Evolutionary conservation across 2,329 filamentous ascomycete genomes (phyloP), one percentile per base, ranked within the genome.

Genomic region (Exophiala oligosperma): DNA sequence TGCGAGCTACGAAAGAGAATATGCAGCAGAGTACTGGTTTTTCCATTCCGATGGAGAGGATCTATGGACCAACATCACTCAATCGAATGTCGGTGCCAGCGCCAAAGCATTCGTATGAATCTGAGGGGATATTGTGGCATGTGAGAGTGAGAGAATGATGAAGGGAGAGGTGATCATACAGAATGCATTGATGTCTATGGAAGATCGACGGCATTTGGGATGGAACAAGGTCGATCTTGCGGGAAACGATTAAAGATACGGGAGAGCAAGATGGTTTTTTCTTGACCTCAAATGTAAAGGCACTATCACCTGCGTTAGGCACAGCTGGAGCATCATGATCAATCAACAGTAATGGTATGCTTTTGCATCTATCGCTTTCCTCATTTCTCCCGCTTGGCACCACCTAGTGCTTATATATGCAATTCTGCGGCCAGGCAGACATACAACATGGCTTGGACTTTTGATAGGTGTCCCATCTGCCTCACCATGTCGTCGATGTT

Each of bases 1-100:
- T 6, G 59, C 65, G 3, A 70, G 65, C 0, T 65, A 76, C 32
- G 58, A 70, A 51, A 68, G 75, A 23, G 67, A 72, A 21, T 78
- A 77, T 67, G 68, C 72, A 4, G 74, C 75, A 4, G 71, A 76
- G 63, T 77, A 77, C 58, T 77, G 73, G 74, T 74, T 77, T 24
- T 77, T 52, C 47, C 57, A 60, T 29, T 53, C 57, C 3, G 59
- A 44, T 26, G 52, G 59, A 56, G 56, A 57, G 54, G 59, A 64
- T 51, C 46, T 63, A 32, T 57, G 44, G 54, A 58, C 57, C n/a
- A 43, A 49, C 44, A 46, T 54, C n/a, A 48, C 14, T 43, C 40
- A 17, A 21, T 9, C 14, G 35, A 44, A 57, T 37, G 35, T 40
- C 12, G 14, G 14, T 14, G 21, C 21, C 41, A 54, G 12, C 32